Evolutionary conservation across 176 grass and related monocot species (phyloP).

Genomic region (Aegilops speltoides): DNA sequence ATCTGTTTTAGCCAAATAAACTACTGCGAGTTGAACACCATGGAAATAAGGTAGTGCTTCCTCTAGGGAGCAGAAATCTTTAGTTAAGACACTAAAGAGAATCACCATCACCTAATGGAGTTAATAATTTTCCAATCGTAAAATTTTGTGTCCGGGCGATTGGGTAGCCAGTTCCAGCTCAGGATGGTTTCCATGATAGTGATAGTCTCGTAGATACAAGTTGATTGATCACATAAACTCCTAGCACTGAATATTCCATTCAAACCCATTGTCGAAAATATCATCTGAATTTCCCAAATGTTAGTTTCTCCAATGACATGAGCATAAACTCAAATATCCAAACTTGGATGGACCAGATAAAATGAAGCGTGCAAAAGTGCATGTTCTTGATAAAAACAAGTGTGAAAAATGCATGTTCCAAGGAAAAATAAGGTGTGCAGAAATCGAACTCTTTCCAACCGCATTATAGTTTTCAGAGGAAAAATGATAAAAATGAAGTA

Average conservation of each 20-base stretch:
- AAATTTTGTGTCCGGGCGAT: not conserved
- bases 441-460: not conserved
- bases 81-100: not conserved
- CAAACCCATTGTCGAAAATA: not conserved
- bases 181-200: not conserved
- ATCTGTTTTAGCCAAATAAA: not conserved
- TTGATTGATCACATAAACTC: not conserved
- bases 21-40: not conserved
- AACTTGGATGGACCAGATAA: not conserved
- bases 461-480: not conserved
- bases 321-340: not conserved
- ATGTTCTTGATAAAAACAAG: not conserved
- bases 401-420: not conserved
- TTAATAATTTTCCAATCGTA: not conserved
- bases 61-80: not conserved
- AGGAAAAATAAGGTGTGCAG: not conserved
- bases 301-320: slow-evolving; percentile 14
- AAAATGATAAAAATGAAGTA: not conserved
- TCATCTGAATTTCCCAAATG: not conserved
- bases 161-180: not conserved
- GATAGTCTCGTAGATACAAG: not conserved
- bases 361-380: not conserved
- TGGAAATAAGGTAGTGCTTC: not conserved
- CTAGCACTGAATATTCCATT: not conserved
- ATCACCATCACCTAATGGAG: not conserved